Percentiles rank a stretch among this genome's conserved stretches.
These are phyloP conservation scores for Arachis hypogaea DNA, from an alignment of 306 rosid genomes.

Conservation along the genomic window DNA sequence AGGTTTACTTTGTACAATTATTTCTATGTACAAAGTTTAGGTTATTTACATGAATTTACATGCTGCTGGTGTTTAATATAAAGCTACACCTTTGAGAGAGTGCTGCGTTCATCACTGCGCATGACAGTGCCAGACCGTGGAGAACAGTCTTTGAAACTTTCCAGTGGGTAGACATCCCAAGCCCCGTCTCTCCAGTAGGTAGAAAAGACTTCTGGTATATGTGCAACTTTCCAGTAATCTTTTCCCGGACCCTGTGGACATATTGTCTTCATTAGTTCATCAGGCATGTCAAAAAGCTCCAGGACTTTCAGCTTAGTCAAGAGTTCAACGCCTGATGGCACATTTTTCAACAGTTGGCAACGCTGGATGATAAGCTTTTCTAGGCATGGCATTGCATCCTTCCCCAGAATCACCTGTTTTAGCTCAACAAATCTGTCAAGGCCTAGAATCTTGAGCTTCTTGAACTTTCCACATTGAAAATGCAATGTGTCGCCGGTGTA, in stretches of 20 bases:
- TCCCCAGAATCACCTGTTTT: conserved; percentile 46
- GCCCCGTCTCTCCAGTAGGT: conserved; percentile 70
- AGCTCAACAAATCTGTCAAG: conserved; percentile 65
- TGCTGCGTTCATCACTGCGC: conserved; percentile 46
- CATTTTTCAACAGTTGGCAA: conserved; percentile 48
- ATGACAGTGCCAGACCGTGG: conserved; percentile 42
- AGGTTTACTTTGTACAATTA: not conserved
- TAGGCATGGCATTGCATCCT: conserved; percentile 65
- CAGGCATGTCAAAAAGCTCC: conserved; percentile 69
- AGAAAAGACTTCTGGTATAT: conserved; percentile 60
- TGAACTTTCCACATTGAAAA: conserved; percentile 56
- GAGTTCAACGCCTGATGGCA: conserved; percentile 65
- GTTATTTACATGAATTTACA: conserved; percentile 12
- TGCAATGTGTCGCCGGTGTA: conserved; percentile 55
- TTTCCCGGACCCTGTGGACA: conserved; percentile 48
- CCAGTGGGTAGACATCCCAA: conserved; percentile 62
- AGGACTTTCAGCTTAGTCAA: conserved; percentile 55
- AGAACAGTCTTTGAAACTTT: conserved; percentile 43
- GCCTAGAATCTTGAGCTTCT: conserved; percentile 63
- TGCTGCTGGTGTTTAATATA: not conserved
- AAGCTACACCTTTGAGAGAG: conserved; percentile 45
- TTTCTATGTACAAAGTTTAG: not conserved
- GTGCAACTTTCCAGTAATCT: conserved; percentile 57
- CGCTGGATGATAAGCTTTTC: conserved; percentile 63
- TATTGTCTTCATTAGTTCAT: conserved; percentile 55